These are phyloP conservation scores for Pseudocohnilembus persalinus DNA, from an alignment of 169 alveolate genomes.

Conservation along the genomic window DNA sequence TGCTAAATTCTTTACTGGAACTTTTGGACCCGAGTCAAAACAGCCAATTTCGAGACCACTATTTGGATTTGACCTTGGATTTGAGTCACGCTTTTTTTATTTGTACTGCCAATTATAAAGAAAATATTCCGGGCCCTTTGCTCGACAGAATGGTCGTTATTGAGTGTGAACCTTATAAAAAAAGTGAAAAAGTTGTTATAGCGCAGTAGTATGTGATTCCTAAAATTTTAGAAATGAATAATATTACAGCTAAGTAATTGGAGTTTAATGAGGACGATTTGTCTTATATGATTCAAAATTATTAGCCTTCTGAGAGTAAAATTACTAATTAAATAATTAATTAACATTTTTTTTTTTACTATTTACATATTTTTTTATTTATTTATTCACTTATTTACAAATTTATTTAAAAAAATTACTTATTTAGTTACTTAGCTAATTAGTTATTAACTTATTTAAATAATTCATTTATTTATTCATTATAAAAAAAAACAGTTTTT, in stretches of 20 bases:
- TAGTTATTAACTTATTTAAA: no score
- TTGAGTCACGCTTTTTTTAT: constrained; percentile 52
- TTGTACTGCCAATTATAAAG: constrained; percentile 55
- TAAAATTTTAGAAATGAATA: no score
- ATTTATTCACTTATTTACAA: no score
- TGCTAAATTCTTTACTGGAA: constrained; percentile 47
- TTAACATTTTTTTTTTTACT: no score
- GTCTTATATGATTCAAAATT: neutral
- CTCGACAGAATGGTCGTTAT: constrained; percentile 59
- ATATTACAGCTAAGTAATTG: no score
- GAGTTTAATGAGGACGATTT: neutral
- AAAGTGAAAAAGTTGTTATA: constrained; percentile 48
- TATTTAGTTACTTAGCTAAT: no score
- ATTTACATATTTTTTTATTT: no score
- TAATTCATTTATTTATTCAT: no score
- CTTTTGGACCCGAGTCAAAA: constrained; percentile 50
- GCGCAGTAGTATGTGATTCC: constrained; percentile 54
- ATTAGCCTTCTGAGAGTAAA: neutral
- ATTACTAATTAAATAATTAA: no score
- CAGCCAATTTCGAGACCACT: constrained; percentile 45
- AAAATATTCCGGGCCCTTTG: constrained; percentile 52
- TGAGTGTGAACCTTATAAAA: constrained; percentile 51
- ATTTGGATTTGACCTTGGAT: constrained; percentile 53
- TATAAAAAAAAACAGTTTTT: no score
- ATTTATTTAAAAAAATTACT: no score